Evolutionary conservation across 345 rosid genomes (phyloP).

Genomic region (Brassica juncea): DNA sequence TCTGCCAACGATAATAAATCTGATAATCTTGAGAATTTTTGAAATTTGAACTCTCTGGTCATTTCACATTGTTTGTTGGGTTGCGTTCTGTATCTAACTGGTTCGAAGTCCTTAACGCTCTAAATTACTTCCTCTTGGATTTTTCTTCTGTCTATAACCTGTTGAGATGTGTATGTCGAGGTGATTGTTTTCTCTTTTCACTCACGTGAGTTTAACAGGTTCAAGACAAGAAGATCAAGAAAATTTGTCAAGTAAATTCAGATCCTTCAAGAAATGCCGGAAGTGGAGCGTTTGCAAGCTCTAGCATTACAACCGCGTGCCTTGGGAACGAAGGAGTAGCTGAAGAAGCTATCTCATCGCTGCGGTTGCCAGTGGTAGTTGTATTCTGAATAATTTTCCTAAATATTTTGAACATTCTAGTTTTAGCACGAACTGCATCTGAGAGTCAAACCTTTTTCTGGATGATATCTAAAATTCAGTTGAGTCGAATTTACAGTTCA

Average conservation of each 20-base stretch:
- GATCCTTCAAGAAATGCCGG: slow-evolving; percentile 64
- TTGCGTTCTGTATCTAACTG: slow-evolving; percentile 12
- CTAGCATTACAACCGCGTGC: background rate
- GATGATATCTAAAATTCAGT: background rate
- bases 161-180: slow-evolving; percentile 16
- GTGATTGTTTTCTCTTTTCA: background rate
- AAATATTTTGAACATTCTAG: slow-evolving; percentile 1
- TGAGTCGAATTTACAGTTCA: slow-evolving; percentile 11
- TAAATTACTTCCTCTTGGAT: no score
- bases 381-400: slow-evolving; percentile 26
- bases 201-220: slow-evolving; percentile 53
- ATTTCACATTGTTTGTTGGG: slow-evolving; percentile 8
- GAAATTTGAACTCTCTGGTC: background rate
- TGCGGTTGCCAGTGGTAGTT: slow-evolving; percentile 92
- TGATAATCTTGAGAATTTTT: no score
- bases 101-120: background rate
- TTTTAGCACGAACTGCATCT: slow-evolving; percentile 10
- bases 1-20: background rate
- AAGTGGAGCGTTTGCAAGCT: slow-evolving; percentile 60
- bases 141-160: background rate
- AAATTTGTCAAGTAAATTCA: slow-evolving; percentile 72
- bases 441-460: slow-evolving; percentile 1
- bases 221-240: slow-evolving; percentile 94
- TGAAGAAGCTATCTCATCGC: slow-evolving; percentile 50
- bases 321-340: background rate